Evolutionary conservation across 805 yeast genomes (phyloP), one percentile per base, ranked within the genome.

Genomic region (Yarrowia divulgata): DNA sequence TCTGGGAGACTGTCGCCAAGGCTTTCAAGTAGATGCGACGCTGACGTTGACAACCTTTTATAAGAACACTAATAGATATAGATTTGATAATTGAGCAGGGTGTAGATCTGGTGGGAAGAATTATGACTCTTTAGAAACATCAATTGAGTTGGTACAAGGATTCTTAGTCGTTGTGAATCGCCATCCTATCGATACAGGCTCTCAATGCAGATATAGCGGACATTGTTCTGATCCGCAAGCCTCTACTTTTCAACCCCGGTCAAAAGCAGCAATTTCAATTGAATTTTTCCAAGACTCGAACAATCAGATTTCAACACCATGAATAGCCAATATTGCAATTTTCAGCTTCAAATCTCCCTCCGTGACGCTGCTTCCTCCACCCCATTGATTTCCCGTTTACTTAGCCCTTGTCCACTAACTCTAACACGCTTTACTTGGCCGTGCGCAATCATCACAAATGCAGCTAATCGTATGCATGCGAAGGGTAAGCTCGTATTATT

Each of bases 1-100:
- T 91, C 80, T 88, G 81, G 76, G 79, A 82, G 70, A 80, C 81
- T 48, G 83, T 80, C 39, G 68, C 68, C 68, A 63, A 63, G 68
- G 66, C 66, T 18, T 60, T 60, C 52, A 60, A 60, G 52, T 60
- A 43, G 19, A 7, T 12, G 4, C 29, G 3, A 23, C 29, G 29
- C 4, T 2, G 29, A 23, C 29, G 29, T 23, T 23, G 29, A 23
- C 29, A 4, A 23, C 29, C n/a, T 23, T 23, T 2, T 23, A 23
- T 23, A 23, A 32, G 52, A 8, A 46, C 52, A 46, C 34, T 46
- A 46, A 19, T 43, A 43, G 48, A 43, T 39, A 43, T 43, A 43
- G 48, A 43, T 43, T 39, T 39, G 42, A 34, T 34, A 23, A n/a
- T n/a, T n/a, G n/a, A n/a, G 29, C 29, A 23, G 29, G 29, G 29